Conservation (phyloP, 305 asterid species). For the Fraxinus albicans region DNA sequence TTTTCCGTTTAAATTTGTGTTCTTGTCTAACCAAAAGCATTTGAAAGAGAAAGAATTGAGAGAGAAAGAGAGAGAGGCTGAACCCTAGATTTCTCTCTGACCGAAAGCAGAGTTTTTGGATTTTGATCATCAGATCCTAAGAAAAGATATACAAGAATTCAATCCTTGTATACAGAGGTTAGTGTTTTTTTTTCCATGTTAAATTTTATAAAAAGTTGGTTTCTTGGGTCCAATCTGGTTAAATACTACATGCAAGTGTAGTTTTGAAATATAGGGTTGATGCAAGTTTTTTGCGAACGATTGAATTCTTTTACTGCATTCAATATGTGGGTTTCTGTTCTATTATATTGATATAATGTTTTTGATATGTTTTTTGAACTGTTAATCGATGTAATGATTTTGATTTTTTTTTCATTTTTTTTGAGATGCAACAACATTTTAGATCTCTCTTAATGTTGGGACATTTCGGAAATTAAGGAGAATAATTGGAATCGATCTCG, state of each 20-base stretch:
- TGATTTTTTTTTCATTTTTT: background rate
- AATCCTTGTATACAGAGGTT: slow-evolving; percentile 29
- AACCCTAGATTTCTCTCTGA: slow-evolving; percentile 40
- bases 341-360: slow-evolving; percentile 33
- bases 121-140: slow-evolving; percentile 30
- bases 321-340: slow-evolving; percentile 31
- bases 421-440: slow-evolving; percentile 21
- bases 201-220: background rate
- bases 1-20: slow-evolving; percentile 13
- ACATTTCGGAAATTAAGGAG: slow-evolving; percentile 2
- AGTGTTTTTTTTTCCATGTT: slow-evolving; percentile 16
- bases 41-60: slow-evolving; percentile 9
- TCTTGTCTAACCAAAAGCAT: slow-evolving; percentile 12
- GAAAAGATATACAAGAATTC: slow-evolving; percentile 10
- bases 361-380: slow-evolving; percentile 4
- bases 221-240: background rate
- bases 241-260: slow-evolving; percentile 14
- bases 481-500: background rate
- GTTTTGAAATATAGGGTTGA: slow-evolving; percentile 1
- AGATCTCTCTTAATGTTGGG: slow-evolving; percentile 32
- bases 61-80: slow-evolving; percentile 22
- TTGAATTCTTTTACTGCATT: slow-evolving; percentile 19
- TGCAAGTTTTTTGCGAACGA: slow-evolving; percentile 1
- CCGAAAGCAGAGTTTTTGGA: slow-evolving; percentile 28
- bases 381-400: slow-evolving; percentile 8